These are phyloP conservation scores for Coprinopsis sp. DNA, from an alignment of 768 basidiomycete species.

Conservation along the genomic window DNA sequence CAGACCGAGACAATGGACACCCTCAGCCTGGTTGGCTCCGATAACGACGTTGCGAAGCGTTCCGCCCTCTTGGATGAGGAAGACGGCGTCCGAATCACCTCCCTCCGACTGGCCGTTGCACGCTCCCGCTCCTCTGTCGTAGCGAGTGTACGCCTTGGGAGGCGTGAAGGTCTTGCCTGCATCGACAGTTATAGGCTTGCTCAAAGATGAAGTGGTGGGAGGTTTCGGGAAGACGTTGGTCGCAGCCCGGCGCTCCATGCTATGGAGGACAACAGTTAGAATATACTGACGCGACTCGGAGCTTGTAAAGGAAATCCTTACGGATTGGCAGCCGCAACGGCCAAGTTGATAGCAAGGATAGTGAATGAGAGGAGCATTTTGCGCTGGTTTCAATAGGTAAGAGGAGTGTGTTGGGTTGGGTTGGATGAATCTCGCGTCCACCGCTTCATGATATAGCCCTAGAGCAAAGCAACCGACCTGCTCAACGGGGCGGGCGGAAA, in stretches of 20 bases:
- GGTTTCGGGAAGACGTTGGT: slow-evolving; percentile 32
- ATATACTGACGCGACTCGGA: no score
- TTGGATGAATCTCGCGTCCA: no score
- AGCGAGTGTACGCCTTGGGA: slow-evolving; percentile 29
- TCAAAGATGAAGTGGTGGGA: slow-evolving; percentile 31
- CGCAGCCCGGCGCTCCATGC: slow-evolving; percentile 27
- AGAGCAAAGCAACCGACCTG: no score
- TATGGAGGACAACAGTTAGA: slow-evolving; percentile 1
- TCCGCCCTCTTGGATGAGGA: slow-evolving; percentile 36
- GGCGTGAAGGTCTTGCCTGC: slow-evolving; percentile 33
- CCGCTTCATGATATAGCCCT: no score
- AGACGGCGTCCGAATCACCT: slow-evolving; percentile 37
- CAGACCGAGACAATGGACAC: slow-evolving; percentile 35
- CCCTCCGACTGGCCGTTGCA: slow-evolving; percentile 30
- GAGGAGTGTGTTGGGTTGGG: no score
- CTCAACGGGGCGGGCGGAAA: no score
- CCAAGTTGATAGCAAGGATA: no score
- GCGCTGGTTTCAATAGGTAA: no score
- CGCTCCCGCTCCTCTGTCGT: slow-evolving; percentile 35
- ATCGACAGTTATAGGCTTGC: slow-evolving; percentile 28
- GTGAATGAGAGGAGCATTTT: no score
- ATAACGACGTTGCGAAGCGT: slow-evolving; percentile 37
- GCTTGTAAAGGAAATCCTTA: neutral
- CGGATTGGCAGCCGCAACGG: no score
- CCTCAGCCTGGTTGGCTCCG: slow-evolving; percentile 37